A percentile compares a stretch with the other conserved stretches of the same genome.
Conservation (phyloP, 1,284 basidiomycete species). For the Tylopilus sp. region DNA sequence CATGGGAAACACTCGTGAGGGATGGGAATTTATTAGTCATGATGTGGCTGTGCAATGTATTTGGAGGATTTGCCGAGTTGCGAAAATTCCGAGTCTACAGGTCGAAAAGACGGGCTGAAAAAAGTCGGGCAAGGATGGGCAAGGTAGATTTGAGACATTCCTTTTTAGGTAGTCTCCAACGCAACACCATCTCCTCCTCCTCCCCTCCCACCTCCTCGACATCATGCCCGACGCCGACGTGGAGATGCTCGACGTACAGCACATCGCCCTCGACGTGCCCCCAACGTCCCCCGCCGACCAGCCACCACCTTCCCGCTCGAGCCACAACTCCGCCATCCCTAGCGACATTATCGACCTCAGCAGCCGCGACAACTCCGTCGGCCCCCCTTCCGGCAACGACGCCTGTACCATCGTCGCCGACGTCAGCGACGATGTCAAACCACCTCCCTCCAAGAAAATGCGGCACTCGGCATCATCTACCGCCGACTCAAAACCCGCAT, state of each 20-base stretch:
- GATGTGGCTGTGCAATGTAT: constrained; percentile 13
- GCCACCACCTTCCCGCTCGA: constrained; percentile 10
- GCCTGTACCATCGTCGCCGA: constrained; percentile 13
- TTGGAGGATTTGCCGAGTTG: constrained; percentile 6
- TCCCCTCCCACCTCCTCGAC: constrained; percentile 22
- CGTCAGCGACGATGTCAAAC: constrained; percentile 25
- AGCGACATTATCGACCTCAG: constrained; percentile 29
- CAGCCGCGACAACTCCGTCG: constrained; percentile 31
- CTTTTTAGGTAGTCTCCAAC: constrained; percentile 36
- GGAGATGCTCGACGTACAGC: constrained; percentile 23
- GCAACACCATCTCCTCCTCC: constrained; percentile 30
- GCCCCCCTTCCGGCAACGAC: constrained; percentile 13
- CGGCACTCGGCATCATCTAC: constrained; percentile 25
- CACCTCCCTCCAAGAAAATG: constrained; percentile 32
- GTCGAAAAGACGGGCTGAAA: constrained; percentile 21
- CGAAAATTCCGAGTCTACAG: constrained; percentile 26
- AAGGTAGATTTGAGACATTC: constrained; percentile 32
- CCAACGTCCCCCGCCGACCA: constrained; percentile 10
- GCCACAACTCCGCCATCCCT: constrained; percentile 12
- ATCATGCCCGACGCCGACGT: constrained; percentile 30
- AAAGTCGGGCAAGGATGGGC: constrained; percentile 25
- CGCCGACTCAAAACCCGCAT: constrained; percentile 28
- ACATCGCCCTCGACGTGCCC: neutral
- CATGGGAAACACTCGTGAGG: no score
- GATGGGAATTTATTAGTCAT: constrained; percentile 28